phyloP scores from a whole-genome alignment of 2,329 filamentous ascomycete genomes.

The Paraphaeosphaeria sporulosa region DNA sequence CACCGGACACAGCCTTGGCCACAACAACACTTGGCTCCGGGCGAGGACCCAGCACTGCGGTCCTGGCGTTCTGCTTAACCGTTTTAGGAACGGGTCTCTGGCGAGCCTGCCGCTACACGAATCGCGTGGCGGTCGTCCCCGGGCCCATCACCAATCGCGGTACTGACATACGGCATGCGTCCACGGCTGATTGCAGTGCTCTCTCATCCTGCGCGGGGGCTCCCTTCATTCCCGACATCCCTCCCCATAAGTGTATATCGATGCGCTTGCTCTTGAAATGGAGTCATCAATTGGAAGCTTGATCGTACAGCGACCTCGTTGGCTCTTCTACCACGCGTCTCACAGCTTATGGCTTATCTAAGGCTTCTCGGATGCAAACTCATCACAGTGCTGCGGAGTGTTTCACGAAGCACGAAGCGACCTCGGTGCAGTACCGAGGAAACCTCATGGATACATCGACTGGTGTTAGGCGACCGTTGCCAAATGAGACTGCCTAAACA shows the following conservation, averaged over 20 bases:
- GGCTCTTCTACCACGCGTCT: conserved; percentile 25
- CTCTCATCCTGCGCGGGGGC: conserved; percentile 14
- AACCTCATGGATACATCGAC: conserved; percentile 22
- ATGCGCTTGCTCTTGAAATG: conserved; percentile 8
- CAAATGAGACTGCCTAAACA: conserved; percentile 20
- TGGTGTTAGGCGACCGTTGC: conserved; percentile 34
- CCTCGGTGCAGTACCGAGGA: conserved; percentile 17
- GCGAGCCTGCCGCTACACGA: conserved; percentile 39
- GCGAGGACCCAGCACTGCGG: conserved; percentile 40
- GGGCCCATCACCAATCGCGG: conserved; percentile 28
- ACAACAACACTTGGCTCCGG: conserved; percentile 31
- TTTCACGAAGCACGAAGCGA: conserved; percentile 29
- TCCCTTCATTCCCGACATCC: conserved; percentile 6
- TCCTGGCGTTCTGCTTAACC: conserved; percentile 33
- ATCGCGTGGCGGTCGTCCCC: conserved; percentile 42
- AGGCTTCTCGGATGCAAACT: conserved; percentile 23
- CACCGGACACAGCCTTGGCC: conserved; percentile 29
- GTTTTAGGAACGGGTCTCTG: conserved; percentile 31
- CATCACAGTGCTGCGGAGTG: conserved; percentile 27
- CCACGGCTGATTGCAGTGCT: conserved; percentile 25
- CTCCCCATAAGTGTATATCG: not conserved
- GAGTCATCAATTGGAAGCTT: not conserved
- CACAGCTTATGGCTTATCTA: conserved; percentile 15
- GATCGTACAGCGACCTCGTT: conserved; percentile 14
- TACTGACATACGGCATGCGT: conserved; percentile 34